These are phyloP conservation scores for Diaporthe citrichinensis DNA, from an alignment of 2,329 filamentous ascomycete species.

Conservation along the genomic window DNA sequence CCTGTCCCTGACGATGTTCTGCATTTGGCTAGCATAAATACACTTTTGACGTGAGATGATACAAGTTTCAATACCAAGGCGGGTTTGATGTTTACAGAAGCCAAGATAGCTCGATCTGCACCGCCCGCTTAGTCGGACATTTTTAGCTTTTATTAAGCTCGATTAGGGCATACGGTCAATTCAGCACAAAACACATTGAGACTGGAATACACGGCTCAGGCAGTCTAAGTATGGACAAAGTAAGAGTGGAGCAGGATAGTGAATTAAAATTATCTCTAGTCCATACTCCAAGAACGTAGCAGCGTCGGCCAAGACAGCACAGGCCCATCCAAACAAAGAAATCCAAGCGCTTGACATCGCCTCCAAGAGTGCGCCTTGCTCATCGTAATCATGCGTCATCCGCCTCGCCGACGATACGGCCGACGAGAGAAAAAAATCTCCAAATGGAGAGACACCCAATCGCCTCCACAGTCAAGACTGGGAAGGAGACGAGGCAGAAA, in stretches of 20 bases:
- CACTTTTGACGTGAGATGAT: slow-evolving; percentile 5
- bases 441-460: background rate
- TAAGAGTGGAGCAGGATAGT: background rate
- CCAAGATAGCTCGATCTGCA: slow-evolving; percentile 18
- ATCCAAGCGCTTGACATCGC: slow-evolving; percentile 10
- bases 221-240: background rate
- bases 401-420: background rate
- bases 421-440: background rate
- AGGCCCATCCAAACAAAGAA: slow-evolving; percentile 1
- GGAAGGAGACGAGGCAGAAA: background rate
- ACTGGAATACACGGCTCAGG: background rate
- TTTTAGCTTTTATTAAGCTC: background rate
- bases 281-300: background rate
- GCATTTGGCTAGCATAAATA: slow-evolving; percentile 32
- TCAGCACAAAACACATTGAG: too few species aligned
- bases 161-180: background rate
- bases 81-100: slow-evolving; percentile 11
- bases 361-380: slow-evolving; percentile 11
- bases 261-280: slow-evolving; percentile 26
- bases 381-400: slow-evolving; percentile 22
- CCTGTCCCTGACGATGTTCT: slow-evolving; percentile 33
- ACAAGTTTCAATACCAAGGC: slow-evolving; percentile 18
- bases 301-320: background rate
- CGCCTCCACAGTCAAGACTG: background rate
- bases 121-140: background rate